phyloP scores from a whole-genome alignment of 2,329 filamentous ascomycete genomes.

The Colletotrichum shisoi region DNA sequence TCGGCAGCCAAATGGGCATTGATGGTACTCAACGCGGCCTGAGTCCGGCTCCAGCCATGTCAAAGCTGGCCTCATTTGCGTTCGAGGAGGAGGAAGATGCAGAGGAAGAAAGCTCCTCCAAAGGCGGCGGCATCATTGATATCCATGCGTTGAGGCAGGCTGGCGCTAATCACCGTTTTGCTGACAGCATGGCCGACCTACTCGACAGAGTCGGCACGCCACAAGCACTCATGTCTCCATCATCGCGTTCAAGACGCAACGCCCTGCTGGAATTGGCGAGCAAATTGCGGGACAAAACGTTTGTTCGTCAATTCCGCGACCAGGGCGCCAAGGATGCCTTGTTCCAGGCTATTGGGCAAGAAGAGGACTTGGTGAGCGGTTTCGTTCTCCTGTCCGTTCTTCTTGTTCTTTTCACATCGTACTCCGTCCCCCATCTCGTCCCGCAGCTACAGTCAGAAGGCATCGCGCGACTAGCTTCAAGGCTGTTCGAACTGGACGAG shows the following conservation, averaged over 20 bases:
- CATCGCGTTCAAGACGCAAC: slow-evolving; percentile 63
- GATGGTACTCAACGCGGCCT: slow-evolving; percentile 38
- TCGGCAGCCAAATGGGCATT: slow-evolving; percentile 43
- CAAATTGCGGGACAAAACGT: slow-evolving; percentile 68
- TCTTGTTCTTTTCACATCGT: slow-evolving; percentile 67
- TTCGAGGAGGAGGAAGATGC: slow-evolving; percentile 56
- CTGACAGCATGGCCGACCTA: slow-evolving; percentile 71
- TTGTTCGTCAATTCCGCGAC: slow-evolving; percentile 75
- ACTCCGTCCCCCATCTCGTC: slow-evolving; percentile 67
- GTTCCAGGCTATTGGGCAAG: slow-evolving; percentile 66
- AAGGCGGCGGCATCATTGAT: slow-evolving; percentile 63
- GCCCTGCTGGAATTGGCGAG: slow-evolving; percentile 67
- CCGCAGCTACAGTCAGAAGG: slow-evolving; percentile 64
- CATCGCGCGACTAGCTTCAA: slow-evolving; percentile 62
- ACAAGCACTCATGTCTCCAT: slow-evolving; percentile 53
- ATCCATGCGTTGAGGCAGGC: slow-evolving; percentile 72
- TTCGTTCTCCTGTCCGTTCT: slow-evolving; percentile 72
- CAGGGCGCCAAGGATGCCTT: slow-evolving; percentile 75
- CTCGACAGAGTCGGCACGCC: slow-evolving; percentile 67
- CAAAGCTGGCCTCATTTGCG: slow-evolving; percentile 43
- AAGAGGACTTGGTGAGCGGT: slow-evolving; percentile 68
- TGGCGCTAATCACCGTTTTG: slow-evolving; percentile 70
- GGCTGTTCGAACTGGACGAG: slow-evolving; percentile 60
- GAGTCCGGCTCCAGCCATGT: slow-evolving; percentile 31
- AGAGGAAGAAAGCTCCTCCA: slow-evolving; percentile 51